Percentiles rank a stretch among this genome's conserved stretches.
These are phyloP conservation scores for Trypanosoma rangeli DNA, from an alignment of 208 protist genomes.

Conservation along the genomic window DNA sequence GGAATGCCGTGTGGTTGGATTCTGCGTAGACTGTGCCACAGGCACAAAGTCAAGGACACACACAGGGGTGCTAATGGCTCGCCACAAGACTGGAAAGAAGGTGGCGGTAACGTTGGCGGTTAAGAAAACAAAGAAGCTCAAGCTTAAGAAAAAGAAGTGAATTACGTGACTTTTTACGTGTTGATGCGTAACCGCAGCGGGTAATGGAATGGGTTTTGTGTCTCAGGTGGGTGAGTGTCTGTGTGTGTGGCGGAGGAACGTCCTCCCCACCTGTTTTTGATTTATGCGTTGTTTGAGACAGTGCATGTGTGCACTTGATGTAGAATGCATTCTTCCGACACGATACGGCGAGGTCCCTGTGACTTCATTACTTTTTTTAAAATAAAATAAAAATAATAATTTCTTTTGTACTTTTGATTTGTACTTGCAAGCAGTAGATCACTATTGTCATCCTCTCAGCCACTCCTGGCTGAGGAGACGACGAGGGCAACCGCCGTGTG, in stretches of 20 bases:
- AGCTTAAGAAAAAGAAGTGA: constrained; percentile 32
- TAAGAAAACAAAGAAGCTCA: constrained; percentile 37
- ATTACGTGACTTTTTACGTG: background rate
- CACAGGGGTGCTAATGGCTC: constrained; percentile 55
- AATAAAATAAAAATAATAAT: no score
- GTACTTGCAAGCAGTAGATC: background rate
- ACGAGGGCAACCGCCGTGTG: background rate
- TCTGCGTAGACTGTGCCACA: constrained; percentile 81
- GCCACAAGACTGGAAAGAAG: constrained; percentile 41
- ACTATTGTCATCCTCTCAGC: background rate
- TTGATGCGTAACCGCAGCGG: background rate
- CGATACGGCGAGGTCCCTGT: background rate
- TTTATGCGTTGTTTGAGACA: background rate
- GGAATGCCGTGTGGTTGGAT: constrained; percentile 79
- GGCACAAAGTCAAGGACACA: constrained; percentile 66
- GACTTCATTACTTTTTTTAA: background rate
- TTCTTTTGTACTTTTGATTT: background rate
- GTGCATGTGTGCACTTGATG: background rate
- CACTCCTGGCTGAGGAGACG: background rate
- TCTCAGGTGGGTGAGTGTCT: background rate
- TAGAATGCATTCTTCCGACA: background rate
- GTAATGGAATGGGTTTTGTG: background rate
- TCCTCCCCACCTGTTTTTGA: background rate
- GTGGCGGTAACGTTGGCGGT: constrained; percentile 17
- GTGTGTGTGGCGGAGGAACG: background rate